Evolutionary conservation across 2,329 filamentous ascomycete genomes (phyloP), one percentile per base, ranked within the genome.

Genomic region (Pseudogymnoascus sp.): DNA sequence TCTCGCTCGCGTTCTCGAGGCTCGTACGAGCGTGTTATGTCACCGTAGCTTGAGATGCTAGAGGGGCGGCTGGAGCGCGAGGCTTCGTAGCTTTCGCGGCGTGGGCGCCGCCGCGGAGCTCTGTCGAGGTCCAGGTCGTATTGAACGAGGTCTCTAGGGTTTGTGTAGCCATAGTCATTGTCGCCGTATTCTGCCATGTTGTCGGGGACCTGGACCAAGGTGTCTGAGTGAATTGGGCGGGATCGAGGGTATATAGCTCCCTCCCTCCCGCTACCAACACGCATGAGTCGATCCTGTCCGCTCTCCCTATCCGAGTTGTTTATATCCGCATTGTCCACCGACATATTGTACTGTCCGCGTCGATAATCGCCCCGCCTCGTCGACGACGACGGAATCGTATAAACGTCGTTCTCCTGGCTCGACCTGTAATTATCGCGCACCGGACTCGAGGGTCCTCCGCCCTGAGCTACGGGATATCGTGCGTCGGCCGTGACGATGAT

Each of bases 161-260:
- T 86, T 7, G 85, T 87, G 68, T 87, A 87, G 68, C 85, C 82
- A 68, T 83, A 87, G 7, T 81, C 84, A 56, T 85, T 81, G 31
- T 83, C 81, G 11, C 81, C 82, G 66, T 84, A 85, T 50, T 81
- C 74, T 7, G 77, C 73, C 63, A 76, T 74, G 13, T 75, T 75
- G 61, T 74, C 72, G 64, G 75, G 74, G 64, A 79, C 79, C 53
- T 78, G 78, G 8, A 71, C 70, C 14, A 70, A 61, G 13, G 68
- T 60, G 8, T 50, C 61, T 26, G 67, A 42, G 59, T 70, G 68
- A 8, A 62, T 24, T 47, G 69, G 67, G 59, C 69, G 65, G 38
- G 67, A 40, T 65, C 70, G 66, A 3, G 65, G 64, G 29, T 73
- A 73, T 33, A 59, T 44, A 10, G 64, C 42, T 53, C 70, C 65